Conservation (phyloP, 1,139 yeast genomes). For the Suhomyces kunorum region DNA sequence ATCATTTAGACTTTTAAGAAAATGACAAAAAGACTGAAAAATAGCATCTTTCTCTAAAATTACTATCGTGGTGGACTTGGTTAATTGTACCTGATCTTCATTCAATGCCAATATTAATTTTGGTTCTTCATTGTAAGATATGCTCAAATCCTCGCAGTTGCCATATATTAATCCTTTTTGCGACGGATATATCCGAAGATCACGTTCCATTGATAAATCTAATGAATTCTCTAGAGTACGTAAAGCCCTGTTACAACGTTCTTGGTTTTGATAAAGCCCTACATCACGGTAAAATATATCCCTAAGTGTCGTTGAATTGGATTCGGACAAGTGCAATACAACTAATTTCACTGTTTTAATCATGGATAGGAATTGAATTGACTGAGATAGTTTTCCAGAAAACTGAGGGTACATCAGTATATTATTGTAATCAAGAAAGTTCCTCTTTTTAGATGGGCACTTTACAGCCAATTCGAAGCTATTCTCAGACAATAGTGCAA, state of each 20-base stretch:
- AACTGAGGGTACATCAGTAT: background rate
- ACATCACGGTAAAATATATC: constrained; percentile 71
- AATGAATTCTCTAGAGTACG: constrained; percentile 33
- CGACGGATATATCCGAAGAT: constrained; percentile 54
- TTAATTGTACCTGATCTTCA: background rate
- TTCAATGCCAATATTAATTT: constrained; percentile 25
- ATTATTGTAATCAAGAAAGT: too few species aligned
- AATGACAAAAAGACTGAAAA: constrained; percentile 36
- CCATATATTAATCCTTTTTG: constrained; percentile 65
- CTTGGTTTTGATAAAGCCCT: constrained; percentile 51
- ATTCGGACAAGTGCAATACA: constrained; percentile 21
- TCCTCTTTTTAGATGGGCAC: background rate
- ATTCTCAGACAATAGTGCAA: background rate
- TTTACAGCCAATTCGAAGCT: background rate
- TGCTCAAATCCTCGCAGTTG: constrained; percentile 19
- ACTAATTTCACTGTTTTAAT: constrained; percentile 24
- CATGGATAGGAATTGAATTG: constrained; percentile 9
- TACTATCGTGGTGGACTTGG: constrained; percentile 31
- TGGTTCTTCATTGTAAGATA: constrained; percentile 23
- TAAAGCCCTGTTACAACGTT: constrained; percentile 43
- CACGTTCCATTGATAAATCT: constrained; percentile 24
- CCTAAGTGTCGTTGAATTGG: constrained; percentile 51
- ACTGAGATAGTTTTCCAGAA: background rate
- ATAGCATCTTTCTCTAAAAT: constrained; percentile 70
- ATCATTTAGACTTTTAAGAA: constrained; percentile 11